phyloP scores from a whole-genome alignment of 2,329 filamentous ascomycete genomes.

The Chrysoporthe austroafricana region DNA sequence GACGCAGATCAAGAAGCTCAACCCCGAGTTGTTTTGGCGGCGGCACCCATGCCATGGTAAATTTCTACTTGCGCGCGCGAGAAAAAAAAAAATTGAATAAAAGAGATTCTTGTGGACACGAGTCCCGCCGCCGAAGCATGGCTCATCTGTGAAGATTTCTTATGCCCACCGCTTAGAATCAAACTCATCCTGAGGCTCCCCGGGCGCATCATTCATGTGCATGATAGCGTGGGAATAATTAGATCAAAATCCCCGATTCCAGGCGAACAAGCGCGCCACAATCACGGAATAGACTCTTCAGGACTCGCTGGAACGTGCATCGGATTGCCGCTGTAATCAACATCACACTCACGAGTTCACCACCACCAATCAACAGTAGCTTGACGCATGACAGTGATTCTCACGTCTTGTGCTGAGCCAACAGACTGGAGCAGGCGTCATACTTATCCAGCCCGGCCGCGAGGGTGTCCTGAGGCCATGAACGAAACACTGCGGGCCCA shows the following conservation, averaged over 20 bases:
- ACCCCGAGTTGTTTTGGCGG: not conserved
- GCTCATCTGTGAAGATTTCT: too few relatives aligned
- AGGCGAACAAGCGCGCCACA: too few relatives aligned
- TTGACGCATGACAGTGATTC: not conserved
- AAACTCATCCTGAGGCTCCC: too few relatives aligned
- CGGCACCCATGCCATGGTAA: not conserved
- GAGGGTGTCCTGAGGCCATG: not conserved
- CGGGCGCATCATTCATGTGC: too few relatives aligned
- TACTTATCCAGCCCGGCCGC: not conserved
- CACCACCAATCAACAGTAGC: not conserved
- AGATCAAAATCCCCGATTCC: too few relatives aligned
- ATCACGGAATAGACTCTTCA: not conserved
- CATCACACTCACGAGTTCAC: not conserved
- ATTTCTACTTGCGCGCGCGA: not conserved
- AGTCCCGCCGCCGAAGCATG: too few relatives aligned
- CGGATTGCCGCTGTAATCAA: not conserved
- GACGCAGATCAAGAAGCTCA: not conserved
- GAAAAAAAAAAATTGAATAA: too few relatives aligned
- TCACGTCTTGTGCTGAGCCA: not conserved
- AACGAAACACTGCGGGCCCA: slow-evolving; percentile 1
- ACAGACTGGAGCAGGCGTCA: not conserved
- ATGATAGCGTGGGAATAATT: too few relatives aligned
- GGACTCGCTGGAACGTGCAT: not conserved
- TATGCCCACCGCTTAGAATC: too few relatives aligned
- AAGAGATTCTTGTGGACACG: too few relatives aligned